phyloP scores from a whole-genome alignment of 768 basidiomycete species.

The Solioccasus polychromus region DNA sequence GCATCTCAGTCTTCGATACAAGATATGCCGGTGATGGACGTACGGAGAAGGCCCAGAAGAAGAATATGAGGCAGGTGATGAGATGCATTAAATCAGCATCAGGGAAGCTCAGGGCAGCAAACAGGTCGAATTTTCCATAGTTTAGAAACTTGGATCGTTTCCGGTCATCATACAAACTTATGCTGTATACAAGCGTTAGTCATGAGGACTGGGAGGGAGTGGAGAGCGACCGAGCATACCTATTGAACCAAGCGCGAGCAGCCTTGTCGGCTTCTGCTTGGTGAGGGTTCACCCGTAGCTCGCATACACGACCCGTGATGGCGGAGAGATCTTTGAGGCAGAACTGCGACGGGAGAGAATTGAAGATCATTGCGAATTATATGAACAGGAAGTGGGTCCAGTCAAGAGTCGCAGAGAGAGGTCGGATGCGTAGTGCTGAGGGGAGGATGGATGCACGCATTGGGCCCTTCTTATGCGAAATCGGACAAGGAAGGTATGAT shows the following conservation, averaged over 20 bases:
- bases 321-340: slow-evolving; percentile 34
- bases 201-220: background rate
- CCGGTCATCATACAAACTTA: slow-evolving; percentile 33
- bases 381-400: slow-evolving; percentile 16
- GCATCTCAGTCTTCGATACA: slow-evolving; percentile 1
- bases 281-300: slow-evolving; percentile 32
- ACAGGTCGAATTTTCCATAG: slow-evolving; percentile 38
- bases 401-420: slow-evolving; percentile 27
- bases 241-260: slow-evolving; percentile 35
- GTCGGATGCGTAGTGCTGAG: slow-evolving; percentile 7
- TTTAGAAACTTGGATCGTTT: slow-evolving; percentile 35
- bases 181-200: slow-evolving; percentile 14
- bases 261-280: slow-evolving; percentile 34
- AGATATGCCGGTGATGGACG: background rate
- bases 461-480: slow-evolving; percentile 31
- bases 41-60: slow-evolving; percentile 39
- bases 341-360: slow-evolving; percentile 35
- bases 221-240: slow-evolving; percentile 18
- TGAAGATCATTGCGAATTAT: slow-evolving; percentile 28
- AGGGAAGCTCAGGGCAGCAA: slow-evolving; percentile 38
- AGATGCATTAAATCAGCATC: slow-evolving; percentile 36
- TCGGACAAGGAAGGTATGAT: slow-evolving; percentile 13
- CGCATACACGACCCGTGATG: slow-evolving; percentile 36
- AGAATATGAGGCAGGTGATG: slow-evolving; percentile 36
- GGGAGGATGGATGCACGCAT: slow-evolving; percentile 3